Evolutionary conservation across 768 basidiomycete species (phyloP).

Genomic region (Crepidotus variabilis): DNA sequence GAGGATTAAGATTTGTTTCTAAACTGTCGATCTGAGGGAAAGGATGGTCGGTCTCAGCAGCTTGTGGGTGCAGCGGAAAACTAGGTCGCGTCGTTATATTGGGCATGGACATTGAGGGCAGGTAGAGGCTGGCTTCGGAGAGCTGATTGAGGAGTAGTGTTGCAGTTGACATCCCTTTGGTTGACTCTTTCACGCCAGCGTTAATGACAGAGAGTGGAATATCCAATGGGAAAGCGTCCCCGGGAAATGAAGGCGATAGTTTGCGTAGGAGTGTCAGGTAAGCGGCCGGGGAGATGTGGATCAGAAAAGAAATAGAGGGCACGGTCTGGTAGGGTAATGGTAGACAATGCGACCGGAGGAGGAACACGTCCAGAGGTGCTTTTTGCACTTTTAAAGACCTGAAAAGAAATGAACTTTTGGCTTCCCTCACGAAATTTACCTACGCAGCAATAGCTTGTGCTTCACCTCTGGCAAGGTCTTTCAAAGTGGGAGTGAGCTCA

Average conservation of each 20-base stretch:
- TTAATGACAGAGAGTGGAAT: constrained; percentile 49
- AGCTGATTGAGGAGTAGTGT: constrained; percentile 41
- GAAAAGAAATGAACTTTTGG: constrained; percentile 6
- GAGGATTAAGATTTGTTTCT: constrained; percentile 13
- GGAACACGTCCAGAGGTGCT: constrained; percentile 68
- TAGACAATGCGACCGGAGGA: constrained; percentile 61
- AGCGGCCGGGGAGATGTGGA: constrained; percentile 62
- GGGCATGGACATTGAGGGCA: constrained; percentile 42
- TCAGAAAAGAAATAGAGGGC: constrained; percentile 70
- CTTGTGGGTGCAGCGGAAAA: constrained; percentile 46
- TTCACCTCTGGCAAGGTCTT: constrained; percentile 50
- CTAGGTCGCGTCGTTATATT: constrained; percentile 44
- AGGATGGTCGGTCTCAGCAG: constrained; percentile 44
- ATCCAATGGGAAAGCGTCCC: constrained; percentile 41
- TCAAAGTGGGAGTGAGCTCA: constrained; percentile 44
- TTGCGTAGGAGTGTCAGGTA: constrained; percentile 60
- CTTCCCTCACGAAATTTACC: constrained; percentile 18
- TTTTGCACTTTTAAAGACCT: constrained; percentile 35
- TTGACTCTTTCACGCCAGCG: constrained; percentile 33
- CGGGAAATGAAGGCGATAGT: constrained; percentile 12
- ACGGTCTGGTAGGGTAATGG: constrained; percentile 69
- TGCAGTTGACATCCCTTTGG: constrained; percentile 52
- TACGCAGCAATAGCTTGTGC: constrained; percentile 52
- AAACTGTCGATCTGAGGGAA: constrained; percentile 42
- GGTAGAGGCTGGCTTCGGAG: constrained; percentile 33